Evolutionary conservation across 2,329 filamentous ascomycete genomes (phyloP).

Genomic region (Penicillium sp.): DNA sequence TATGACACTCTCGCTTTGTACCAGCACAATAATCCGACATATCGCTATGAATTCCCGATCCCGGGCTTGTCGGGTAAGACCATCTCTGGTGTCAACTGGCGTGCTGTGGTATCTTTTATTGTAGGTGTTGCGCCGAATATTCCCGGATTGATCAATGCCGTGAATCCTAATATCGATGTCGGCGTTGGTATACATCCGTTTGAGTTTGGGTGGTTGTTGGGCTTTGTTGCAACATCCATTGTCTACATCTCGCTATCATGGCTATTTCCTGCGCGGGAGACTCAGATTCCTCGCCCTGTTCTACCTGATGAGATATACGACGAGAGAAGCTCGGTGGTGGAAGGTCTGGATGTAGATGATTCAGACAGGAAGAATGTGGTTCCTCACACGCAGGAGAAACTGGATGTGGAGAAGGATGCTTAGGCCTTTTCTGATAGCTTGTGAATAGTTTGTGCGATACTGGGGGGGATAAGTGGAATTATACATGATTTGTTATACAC

Average conservation of each 20-base stretch:
- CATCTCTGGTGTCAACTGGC: constrained; percentile 57
- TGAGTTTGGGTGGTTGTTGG: constrained; percentile 65
- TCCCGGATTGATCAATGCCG: constrained; percentile 53
- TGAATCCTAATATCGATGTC: constrained; percentile 38
- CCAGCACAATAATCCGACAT: constrained; percentile 47
- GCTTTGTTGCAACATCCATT: constrained; percentile 56
- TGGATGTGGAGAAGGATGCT: neutral
- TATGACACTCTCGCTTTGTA: constrained; percentile 56
- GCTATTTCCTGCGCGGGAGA: constrained; percentile 52
- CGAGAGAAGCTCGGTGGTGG: constrained; percentile 15
- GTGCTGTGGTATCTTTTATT: constrained; percentile 58
- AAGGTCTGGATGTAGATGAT: constrained; percentile 20
- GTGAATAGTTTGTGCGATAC: neutral
- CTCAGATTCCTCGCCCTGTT: constrained; percentile 45
- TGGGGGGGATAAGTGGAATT: neutral
- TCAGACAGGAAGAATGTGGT: constrained; percentile 10
- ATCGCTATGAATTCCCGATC: constrained; percentile 48
- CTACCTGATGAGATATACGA: constrained; percentile 41
- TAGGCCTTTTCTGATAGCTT: neutral
- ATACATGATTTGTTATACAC: neutral
- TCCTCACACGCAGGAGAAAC: constrained; percentile 4
- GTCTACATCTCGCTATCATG: constrained; percentile 56
- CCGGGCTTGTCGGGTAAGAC: constrained; percentile 12
- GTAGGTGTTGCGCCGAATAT: constrained; percentile 57
- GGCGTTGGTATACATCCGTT: constrained; percentile 58